Base-by-base conservation (phyloP, 2,329 filamentous ascomycete genomes). In the Trichoderma koningiopsis region DNA sequence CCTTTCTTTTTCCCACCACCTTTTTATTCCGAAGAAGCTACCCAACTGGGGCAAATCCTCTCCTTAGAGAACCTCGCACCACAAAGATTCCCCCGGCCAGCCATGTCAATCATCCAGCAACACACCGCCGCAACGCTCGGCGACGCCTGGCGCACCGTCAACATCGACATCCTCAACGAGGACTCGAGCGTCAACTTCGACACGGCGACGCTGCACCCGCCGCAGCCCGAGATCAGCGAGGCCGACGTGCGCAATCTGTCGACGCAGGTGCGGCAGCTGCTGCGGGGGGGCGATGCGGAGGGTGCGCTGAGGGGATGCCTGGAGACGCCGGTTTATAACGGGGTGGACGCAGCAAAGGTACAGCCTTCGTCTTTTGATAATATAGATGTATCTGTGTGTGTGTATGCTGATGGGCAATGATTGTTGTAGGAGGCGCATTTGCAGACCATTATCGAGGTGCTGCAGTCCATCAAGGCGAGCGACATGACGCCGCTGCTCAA, bases 141-240 rank as follows among this genome's bases (percentile, higher is more conserved):
- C 80, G 88, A 91, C 74, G 86, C 87, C 77, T 91, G 88, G 88
- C 92, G 94, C 81, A 97, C 93, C 74, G 96, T 97, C 86, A 93
- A 97, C 86, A 91, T 97, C 80, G 94, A 97, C 80, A 90, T 91
- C 74, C 87, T 97, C 76, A 92, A 96, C 80, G 93, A 94, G 70
- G 94, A 98, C 81, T 96, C 93, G 75, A 88, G 92, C 73, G 84
- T 89, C 81, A 98, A 97, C 87, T 98, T 98, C 83, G 92, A 96
- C 82, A 89, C 92, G 72, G 88, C 91, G 70, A 93, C 93, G 22
- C 89, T 98, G 75, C 90, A 92, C 73, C 93, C 94, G 43, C 87
- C 91, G 55, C 89, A 89, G 70, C 86, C 91, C 73, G 90, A 94
- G 74, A 87, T 92, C 71, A 89, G 87, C 75, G 92, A 95, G 75